Conservation (phyloP, 2,329 filamentous ascomycete genomes). For the Zarea fungicola region DNA sequence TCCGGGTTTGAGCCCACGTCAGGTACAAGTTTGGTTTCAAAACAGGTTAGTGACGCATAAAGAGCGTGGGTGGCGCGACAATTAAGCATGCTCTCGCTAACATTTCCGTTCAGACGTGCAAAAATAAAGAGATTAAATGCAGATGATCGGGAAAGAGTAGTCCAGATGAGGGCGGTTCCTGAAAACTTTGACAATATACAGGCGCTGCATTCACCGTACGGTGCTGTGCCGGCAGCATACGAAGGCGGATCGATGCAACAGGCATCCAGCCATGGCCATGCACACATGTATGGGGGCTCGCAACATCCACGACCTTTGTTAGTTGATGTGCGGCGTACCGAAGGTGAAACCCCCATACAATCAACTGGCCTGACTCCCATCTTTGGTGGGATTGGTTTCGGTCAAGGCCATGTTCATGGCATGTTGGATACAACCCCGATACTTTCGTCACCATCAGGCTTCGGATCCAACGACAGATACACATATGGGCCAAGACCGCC, state of each 20-base stretch:
- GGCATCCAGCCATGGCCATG: slow-evolving; percentile 29
- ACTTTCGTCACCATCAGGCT: slow-evolving; percentile 44
- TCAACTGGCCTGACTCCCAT: slow-evolving; percentile 62
- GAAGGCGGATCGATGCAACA: slow-evolving; percentile 44
- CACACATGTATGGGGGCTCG: slow-evolving; percentile 41
- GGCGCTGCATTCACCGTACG: slow-evolving; percentile 62
- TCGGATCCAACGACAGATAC: slow-evolving; percentile 42
- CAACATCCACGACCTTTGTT: slow-evolving; percentile 64
- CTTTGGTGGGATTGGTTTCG: slow-evolving; percentile 63
- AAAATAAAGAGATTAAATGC: slow-evolving; percentile 67
- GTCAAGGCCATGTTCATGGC: slow-evolving; percentile 45
- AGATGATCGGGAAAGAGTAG: slow-evolving; percentile 66
- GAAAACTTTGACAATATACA: slow-evolving; percentile 68
- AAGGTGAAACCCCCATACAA: slow-evolving; percentile 62
- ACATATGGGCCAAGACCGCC: slow-evolving; percentile 22
- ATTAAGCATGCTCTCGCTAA: slow-evolving; percentile 14
- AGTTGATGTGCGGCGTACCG: slow-evolving; percentile 60
- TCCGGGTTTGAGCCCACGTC: slow-evolving; percentile 81
- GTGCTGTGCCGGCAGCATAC: slow-evolving; percentile 52
- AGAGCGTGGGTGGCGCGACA: not conserved
- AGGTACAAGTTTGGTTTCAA: slow-evolving; percentile 98
- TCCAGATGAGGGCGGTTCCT: slow-evolving; percentile 66
- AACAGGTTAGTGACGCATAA: slow-evolving; percentile 63
- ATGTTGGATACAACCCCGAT: slow-evolving; percentile 53
- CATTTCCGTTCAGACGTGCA: slow-evolving; percentile 45